phyloP scores from a whole-genome alignment of 108 stramenopile species.

The Conticribra guillardii region DNA sequence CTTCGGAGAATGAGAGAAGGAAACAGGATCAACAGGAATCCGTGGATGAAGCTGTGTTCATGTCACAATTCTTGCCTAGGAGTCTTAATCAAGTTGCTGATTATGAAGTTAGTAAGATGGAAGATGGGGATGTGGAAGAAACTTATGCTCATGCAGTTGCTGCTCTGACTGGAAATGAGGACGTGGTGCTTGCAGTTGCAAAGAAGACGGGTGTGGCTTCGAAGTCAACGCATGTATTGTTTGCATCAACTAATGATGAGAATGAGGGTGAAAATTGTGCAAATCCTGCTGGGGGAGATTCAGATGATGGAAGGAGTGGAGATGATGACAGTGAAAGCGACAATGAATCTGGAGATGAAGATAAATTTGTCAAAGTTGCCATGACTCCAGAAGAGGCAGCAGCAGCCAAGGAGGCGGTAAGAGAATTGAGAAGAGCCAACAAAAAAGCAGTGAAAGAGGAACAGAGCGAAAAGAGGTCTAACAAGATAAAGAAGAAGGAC shows the following conservation, averaged over 20 bases:
- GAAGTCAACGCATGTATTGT: constrained; percentile 39
- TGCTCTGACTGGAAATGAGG: constrained; percentile 83
- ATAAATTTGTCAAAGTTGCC: constrained; percentile 58
- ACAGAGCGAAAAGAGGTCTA: constrained; percentile 74
- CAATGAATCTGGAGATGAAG: constrained; percentile 40
- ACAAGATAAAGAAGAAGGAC: constrained; percentile 92
- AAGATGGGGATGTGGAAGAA: constrained; percentile 88
- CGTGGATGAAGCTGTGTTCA: constrained; percentile 91
- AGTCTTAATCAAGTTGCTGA: constrained; percentile 91
- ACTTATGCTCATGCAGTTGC: constrained; percentile 89
- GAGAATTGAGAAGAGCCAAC: constrained; percentile 72
- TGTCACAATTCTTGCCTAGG: constrained; percentile 88
- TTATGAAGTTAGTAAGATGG: constrained; percentile 81
- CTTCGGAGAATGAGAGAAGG: constrained; percentile 64
- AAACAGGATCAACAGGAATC: constrained; percentile 68
- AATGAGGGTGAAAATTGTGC: constrained; percentile 20
- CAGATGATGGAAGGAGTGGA: constrained; percentile 7
- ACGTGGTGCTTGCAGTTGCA: constrained; percentile 71
- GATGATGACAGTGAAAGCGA: constrained; percentile 38
- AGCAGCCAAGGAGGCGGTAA: constrained; percentile 64
- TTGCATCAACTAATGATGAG: constrained; percentile 1
- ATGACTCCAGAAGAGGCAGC: constrained; percentile 76
- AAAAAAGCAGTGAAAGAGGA: constrained; percentile 84
- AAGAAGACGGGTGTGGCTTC: constrained; percentile 45
- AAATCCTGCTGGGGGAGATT: constrained; percentile 20